Base-by-base conservation (phyloP, 2,329 filamentous ascomycete genomes). In the Colletotrichum salicis region DNA sequence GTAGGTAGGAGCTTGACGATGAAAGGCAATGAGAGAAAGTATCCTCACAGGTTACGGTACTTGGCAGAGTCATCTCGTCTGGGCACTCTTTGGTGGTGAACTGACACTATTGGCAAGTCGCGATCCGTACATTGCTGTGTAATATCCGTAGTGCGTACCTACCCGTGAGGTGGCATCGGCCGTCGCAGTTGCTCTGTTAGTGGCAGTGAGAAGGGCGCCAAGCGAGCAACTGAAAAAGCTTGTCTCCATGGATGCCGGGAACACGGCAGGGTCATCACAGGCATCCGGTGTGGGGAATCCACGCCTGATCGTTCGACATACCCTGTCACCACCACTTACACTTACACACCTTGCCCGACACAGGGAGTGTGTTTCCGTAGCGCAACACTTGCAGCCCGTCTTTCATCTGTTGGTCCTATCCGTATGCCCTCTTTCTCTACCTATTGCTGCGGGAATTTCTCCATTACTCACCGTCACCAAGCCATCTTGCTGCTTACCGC, bases 171-270 rank as follows among this genome's bases (percentile, higher is more conserved):
- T 64, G 33, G 48, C 31, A 64, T 64, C 56, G 45, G 55, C 54
- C 62, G 55, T 65, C 29, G 69, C 52, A 67, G 70, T 54, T 54
- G 62, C 41, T n/a, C 41, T 48, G 19, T 19, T 48, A 48, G 41
- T 71, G 70, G 66, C 62, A 71, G 27, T 66, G 61, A 48, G 51
- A 52, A 63, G 33, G 41, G 70, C 67, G 70, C 61, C 31, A 71
- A 72, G 62, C 45, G 41, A 27, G 52, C 61, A 71, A 35, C 41
- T 24, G 7, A 67, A 58, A 72, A 72, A 72, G 70, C 70, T 72
- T 72, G 70, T 71, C 70, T 72, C 67, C 62, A 70, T 67, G 66
- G 70, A 70, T 70, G 70, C 70, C 67, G 70, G 70, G 57, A 71
- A 71, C 55, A 71, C 56, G 70, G 70, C 70, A 72, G 70, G 67